Evolutionary conservation across 345 rosid species (phyloP), one percentile per base, ranked within the genome.

Genomic region (Populus pruinosa): DNA sequence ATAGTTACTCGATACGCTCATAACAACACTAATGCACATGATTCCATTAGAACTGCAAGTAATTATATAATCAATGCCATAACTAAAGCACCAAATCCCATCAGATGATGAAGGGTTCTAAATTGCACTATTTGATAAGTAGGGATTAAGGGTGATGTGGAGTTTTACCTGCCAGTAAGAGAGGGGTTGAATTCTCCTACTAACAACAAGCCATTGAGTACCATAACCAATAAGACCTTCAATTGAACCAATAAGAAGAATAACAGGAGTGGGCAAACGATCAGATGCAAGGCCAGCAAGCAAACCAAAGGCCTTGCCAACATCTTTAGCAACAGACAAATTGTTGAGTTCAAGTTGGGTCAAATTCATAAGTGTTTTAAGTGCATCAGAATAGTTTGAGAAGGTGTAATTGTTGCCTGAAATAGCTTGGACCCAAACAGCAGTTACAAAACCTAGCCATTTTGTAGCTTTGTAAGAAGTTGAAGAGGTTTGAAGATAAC

Each of bases 331-430:
- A 0, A 93, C 98, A 0, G 98, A 95, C 14, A 93, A 81, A 76
- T 86, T 87, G 86, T 95, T 95, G 43, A 95, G 97, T 44, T 95
- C 72, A 55, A 92, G 89, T 63, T 93, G 99, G 38, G 92, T 93
- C 62, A 95, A 89, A 78, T 79, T 87, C 99, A 95, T 95, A 10
- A 95, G 91, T 29, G 92, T 81, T 66, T 94, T 94, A 61, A 94
- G 85, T 73, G 97, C 92, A 16, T 89, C 93, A 0, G 99, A 95
- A 84, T 95, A 95, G 73, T 95, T 93, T 1, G 99, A 91, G 84
- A 95, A 95, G 1, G 97, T 89, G 87, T 95, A 93, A 76, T 95
- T 95, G 88, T 95, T 95, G 82, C 99, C 99, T 29, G 99, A 92
- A 50, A 95, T 84, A 73, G 93, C 66, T 82, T 92, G 97, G 25